Evolutionary conservation across 192 early-diverging fungal species (phyloP).

Genomic region (Backusella macrospora): DNA sequence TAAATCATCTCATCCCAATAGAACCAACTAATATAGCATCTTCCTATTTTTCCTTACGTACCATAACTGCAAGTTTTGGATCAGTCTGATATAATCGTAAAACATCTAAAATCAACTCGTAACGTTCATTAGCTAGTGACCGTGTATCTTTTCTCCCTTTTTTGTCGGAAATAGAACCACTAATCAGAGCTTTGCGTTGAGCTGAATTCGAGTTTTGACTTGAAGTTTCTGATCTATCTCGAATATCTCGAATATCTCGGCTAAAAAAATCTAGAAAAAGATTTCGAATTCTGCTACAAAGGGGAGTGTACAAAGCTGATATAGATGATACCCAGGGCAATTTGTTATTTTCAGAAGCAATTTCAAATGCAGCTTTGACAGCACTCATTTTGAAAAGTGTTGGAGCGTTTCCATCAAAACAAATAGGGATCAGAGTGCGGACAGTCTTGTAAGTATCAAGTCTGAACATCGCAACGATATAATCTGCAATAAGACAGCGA

Average conservation of each 20-base stretch:
- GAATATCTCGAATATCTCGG: slow-evolving; percentile 34
- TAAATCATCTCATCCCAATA: not conserved
- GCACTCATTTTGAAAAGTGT: slow-evolving; percentile 78
- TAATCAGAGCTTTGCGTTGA: slow-evolving; percentile 37
- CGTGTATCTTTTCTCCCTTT: slow-evolving; percentile 46
- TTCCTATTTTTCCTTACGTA: slow-evolving; percentile 38
- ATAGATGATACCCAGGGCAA: slow-evolving; percentile 71
- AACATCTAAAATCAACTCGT: slow-evolving; percentile 75
- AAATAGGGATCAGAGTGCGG: slow-evolving; percentile 64
- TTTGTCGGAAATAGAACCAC: slow-evolving; percentile 43
- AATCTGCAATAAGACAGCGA: slow-evolving; percentile 66
- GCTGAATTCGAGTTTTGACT: not conserved
- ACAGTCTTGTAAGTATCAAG: slow-evolving; percentile 74
- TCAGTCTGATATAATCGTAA: slow-evolving; percentile 72
- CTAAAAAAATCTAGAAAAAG: slow-evolving; percentile 62
- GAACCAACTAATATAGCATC: not conserved
- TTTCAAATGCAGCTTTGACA: slow-evolving; percentile 66
- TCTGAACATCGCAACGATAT: slow-evolving; percentile 72
- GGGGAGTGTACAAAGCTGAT: slow-evolving; percentile 51
- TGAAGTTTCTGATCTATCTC: slow-evolving; percentile 1
- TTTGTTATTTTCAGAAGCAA: slow-evolving; percentile 63
- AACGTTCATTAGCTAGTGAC: slow-evolving; percentile 65
- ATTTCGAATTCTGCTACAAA: slow-evolving; percentile 60
- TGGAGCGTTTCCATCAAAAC: slow-evolving; percentile 67
- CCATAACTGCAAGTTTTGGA: slow-evolving; percentile 72